Conservation (phyloP, 2,329 filamentous ascomycete species). For the Phialocephala subalpina region DNA sequence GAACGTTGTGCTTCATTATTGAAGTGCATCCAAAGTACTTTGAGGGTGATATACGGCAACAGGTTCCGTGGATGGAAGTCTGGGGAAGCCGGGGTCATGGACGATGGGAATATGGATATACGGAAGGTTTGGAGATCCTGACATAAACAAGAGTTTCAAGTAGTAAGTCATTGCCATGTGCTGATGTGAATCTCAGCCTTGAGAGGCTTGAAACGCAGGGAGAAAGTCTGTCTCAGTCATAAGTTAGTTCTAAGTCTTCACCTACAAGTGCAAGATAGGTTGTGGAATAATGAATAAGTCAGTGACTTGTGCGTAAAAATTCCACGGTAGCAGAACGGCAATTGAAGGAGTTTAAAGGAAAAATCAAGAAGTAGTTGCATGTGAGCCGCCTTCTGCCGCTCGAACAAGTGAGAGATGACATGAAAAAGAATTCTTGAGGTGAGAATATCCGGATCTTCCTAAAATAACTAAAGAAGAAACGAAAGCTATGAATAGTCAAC, state of each 20-base stretch:
- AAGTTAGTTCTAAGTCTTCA: not conserved
- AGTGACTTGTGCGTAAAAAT: no score
- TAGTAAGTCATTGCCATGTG: not conserved
- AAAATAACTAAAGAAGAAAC: no score
- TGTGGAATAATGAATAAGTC: no score
- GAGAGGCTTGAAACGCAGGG: not conserved
- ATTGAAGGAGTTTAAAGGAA: no score
- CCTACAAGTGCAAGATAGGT: no score
- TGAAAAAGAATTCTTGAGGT: no score
- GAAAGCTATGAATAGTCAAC: no score
- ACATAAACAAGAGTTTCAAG: not conserved
- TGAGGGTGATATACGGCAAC: constrained; percentile 7
- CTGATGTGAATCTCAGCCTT: not conserved
- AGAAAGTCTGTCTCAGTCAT: not conserved
- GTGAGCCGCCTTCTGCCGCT: no score
- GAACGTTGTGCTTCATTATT: constrained; percentile 14
- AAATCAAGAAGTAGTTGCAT: no score
- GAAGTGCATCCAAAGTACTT: constrained; percentile 2
- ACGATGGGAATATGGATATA: not conserved
- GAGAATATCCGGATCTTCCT: no score
- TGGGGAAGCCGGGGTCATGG: constrained; percentile 9
- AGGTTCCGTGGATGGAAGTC: not conserved
- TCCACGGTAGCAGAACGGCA: no score
- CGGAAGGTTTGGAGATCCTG: not conserved
- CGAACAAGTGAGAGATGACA: no score